Percentiles rank a stretch among this genome's conserved stretches.
Evolutionary conservation across 2,329 filamentous ascomycete species (phyloP).

Genomic region (Paraphaeosphaeria minitans): DNA sequence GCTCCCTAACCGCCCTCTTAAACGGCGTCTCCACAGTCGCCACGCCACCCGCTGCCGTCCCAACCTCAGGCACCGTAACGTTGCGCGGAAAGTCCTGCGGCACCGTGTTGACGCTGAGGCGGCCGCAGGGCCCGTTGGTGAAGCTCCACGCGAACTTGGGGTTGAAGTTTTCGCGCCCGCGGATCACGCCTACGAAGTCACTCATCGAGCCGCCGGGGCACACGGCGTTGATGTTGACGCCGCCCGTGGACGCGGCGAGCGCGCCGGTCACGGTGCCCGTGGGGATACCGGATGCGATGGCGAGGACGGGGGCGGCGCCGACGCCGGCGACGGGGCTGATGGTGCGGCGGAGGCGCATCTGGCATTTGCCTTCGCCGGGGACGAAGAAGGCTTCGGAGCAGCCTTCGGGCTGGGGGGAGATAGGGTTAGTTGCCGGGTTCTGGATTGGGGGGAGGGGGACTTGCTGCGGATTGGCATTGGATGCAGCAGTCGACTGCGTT

Average conservation of each 20-base stretch:
- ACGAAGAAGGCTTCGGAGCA: conserved; percentile 34
- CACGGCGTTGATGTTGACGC: conserved; percentile 6
- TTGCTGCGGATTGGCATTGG: conserved; percentile 32
- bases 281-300: background rate
- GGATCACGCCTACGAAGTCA: conserved; percentile 26
- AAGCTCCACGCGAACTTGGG: conserved; percentile 22
- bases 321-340: conserved; percentile 8
- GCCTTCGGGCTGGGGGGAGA: conserved; percentile 15
- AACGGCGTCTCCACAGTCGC: background rate
- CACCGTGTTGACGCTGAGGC: conserved; percentile 22
- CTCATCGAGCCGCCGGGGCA: conserved; percentile 21
- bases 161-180: conserved; percentile 23
- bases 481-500: conserved; percentile 28
- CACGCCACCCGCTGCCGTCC: background rate
- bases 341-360: conserved; percentile 27
- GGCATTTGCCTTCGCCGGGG: conserved; percentile 26
- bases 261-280: conserved; percentile 10
- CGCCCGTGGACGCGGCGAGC: conserved; percentile 8
- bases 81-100: conserved; percentile 5
- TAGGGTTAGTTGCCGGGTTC: background rate
- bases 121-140: conserved; percentile 32
- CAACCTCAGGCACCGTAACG: background rate
- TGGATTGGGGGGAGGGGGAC: background rate
- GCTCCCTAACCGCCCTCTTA: conserved; percentile 5
- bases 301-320: background rate